phyloP scores from a whole-genome alignment of 169 alveolate genomes.

The Plasmodium coatneyi region DNA sequence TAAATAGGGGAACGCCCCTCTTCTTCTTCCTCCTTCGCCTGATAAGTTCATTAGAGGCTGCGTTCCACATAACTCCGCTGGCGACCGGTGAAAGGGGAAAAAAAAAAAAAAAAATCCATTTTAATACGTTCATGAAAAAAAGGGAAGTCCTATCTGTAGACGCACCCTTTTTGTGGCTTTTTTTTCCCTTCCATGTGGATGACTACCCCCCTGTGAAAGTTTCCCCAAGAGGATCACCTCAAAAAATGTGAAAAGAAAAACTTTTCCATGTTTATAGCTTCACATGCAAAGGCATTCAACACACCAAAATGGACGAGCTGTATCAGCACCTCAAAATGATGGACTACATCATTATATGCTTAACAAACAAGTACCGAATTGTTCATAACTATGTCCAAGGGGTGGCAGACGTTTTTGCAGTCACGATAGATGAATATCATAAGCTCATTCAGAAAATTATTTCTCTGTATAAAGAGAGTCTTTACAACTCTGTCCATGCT shows the following conservation, averaged over 20 bases:
- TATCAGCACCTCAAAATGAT: conserved; percentile 57
- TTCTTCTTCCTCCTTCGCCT: neutral
- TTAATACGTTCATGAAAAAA: neutral
- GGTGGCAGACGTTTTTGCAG: conserved; percentile 5
- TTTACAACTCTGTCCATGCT: conserved; percentile 58
- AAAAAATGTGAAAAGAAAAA: neutral
- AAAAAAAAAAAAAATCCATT: neutral
- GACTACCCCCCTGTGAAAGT: neutral
- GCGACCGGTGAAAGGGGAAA: neutral
- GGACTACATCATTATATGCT: conserved; percentile 54
- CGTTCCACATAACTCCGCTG: neutral
- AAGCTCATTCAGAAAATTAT: conserved; percentile 30
- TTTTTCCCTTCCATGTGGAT: neutral
- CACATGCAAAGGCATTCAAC: neutral
- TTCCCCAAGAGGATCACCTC: neutral
- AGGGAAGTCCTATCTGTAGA: neutral
- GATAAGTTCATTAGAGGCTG: neutral
- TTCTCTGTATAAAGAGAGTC: conserved; percentile 18
- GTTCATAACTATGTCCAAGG: conserved; percentile 24
- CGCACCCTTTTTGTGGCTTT: neutral
- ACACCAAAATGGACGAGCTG: conserved; percentile 47
- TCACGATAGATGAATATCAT: conserved; percentile 41
- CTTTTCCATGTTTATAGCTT: neutral
- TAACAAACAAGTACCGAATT: conserved; percentile 35
- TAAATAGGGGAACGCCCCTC: neutral